Evolutionary conservation across 1,284 basidiomycete species (phyloP).

Genomic region (Tilletia horrida): DNA sequence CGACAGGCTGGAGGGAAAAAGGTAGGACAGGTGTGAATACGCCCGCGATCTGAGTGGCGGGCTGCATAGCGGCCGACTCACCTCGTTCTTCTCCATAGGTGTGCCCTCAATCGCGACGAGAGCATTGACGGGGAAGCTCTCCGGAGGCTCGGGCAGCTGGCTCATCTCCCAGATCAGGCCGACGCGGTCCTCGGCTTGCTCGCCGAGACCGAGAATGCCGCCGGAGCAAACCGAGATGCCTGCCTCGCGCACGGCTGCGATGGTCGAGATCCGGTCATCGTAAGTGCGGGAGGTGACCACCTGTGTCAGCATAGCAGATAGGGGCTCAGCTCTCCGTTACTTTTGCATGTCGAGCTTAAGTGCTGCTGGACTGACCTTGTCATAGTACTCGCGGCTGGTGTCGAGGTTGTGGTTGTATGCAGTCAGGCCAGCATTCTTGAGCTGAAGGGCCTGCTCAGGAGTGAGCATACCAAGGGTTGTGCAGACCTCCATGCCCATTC

Average conservation of each 20-base stretch:
- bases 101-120: conserved; percentile 67
- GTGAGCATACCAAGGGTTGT: conserved; percentile 96
- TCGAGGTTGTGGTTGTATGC: conserved; percentile 99
- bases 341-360: too few species aligned
- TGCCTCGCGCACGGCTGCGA: conserved; percentile 82
- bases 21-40: background rate
- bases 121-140: conserved; percentile 97
- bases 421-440: conserved; percentile 92
- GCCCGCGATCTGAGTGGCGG: too few species aligned
- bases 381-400: conserved; percentile 95
- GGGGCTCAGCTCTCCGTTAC: too few species aligned
- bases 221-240: conserved; percentile 97
- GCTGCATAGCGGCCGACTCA: too few species aligned
- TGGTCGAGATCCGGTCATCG: conserved; percentile 86
- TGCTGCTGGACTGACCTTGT: conserved; percentile 67
- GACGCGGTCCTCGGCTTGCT: conserved; percentile 82
- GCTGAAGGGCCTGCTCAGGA: conserved; percentile 76
- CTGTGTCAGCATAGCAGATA: conserved; percentile 56
- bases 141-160: conserved; percentile 90
- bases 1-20: conserved; percentile 32
- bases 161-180: conserved; percentile 87
- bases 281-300: conserved; percentile 93
- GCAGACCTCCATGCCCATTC: conserved; percentile 69
- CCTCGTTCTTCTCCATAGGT: conserved; percentile 62
- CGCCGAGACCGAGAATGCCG: conserved; percentile 91